Conservation (phyloP, 345 rosid genomes). For the Psidium friedrichsthalianum region DNA sequence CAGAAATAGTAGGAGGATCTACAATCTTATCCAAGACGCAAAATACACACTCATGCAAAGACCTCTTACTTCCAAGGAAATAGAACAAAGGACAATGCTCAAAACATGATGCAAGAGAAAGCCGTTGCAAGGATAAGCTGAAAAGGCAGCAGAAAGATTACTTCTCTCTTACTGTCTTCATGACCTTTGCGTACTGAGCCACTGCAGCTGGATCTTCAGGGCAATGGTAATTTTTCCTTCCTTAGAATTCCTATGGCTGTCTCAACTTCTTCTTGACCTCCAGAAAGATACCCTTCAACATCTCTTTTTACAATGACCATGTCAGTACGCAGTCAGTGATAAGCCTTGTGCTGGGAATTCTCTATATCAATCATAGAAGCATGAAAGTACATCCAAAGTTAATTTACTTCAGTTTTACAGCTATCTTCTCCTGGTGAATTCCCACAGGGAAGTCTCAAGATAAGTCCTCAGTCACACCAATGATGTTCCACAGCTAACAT, state of each 20-base stretch:
- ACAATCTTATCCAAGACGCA: not conserved
- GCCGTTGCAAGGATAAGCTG: not conserved
- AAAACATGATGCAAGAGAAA: not conserved
- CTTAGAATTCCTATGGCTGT: slow-evolving; percentile 68
- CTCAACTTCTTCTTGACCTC: slow-evolving; percentile 79
- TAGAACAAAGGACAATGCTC: not conserved
- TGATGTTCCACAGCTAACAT: not conserved
- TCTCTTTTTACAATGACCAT: slow-evolving; percentile 34
- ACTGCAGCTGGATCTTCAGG: slow-evolving; percentile 86
- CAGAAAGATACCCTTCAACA: slow-evolving; percentile 82
- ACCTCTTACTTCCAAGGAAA: not conserved
- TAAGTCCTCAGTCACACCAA: not conserved
- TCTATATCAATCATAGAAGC: not conserved
- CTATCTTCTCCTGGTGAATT: not conserved
- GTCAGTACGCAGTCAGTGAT: slow-evolving; percentile 1
- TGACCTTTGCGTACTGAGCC: slow-evolving; percentile 69
- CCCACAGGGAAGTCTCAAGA: not conserved
- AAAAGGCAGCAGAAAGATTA: slow-evolving; percentile 16
- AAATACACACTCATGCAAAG: not conserved
- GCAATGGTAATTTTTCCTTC: slow-evolving; percentile 84
- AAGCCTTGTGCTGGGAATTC: not conserved
- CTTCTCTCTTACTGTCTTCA: slow-evolving; percentile 91
- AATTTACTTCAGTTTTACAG: not conserved
- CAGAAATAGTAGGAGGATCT: not conserved
- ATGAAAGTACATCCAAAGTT: not conserved